These are phyloP conservation scores for Bisporella sp. DNA, from an alignment of 2,329 filamentous ascomycete genomes.

Conservation along the genomic window DNA sequence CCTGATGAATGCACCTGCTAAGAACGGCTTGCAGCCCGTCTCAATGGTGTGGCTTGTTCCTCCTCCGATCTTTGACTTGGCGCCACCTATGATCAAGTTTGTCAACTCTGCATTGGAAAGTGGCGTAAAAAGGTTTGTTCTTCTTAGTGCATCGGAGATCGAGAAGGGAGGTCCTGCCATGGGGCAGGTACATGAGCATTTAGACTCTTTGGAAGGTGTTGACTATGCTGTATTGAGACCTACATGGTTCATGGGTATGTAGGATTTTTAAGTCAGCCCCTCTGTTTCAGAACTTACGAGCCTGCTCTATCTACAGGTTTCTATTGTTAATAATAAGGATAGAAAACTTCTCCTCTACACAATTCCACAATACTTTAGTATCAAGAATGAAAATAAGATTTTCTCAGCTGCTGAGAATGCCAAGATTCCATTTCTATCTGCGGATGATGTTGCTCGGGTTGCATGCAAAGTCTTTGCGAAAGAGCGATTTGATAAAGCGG, in stretches of 20 bases:
- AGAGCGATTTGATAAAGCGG: too few species aligned
- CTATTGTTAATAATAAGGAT: too few species aligned
- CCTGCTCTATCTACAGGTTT: too few species aligned
- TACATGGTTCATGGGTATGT: constrained; percentile 44
- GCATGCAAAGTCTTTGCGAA: too few species aligned
- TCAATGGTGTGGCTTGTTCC: constrained; percentile 33
- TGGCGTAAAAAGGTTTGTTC: constrained; percentile 37
- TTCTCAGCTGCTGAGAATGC: constrained; percentile 37
- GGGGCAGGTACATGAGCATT: constrained; percentile 32
- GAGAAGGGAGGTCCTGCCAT: constrained; percentile 30
- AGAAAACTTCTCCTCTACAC: too few species aligned
- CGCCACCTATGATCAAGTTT: constrained; percentile 32
- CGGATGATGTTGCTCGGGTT: background rate
- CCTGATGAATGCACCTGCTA: constrained; percentile 31
- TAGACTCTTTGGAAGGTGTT: constrained; percentile 30
- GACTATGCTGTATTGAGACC: constrained; percentile 38
- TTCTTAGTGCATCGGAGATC: constrained; percentile 33
- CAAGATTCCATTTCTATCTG: background rate
- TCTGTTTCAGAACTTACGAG: constrained; percentile 25
- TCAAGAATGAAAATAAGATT: constrained; percentile 29
- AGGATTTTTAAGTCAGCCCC: too few species aligned
- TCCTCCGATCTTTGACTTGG: constrained; percentile 28
- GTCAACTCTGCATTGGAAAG: constrained; percentile 32
- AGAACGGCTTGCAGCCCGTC: constrained; percentile 23
- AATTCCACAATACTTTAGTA: background rate